Conservation (phyloP, 1,139 yeast species). For the Suhomyces wounanorum region DNA sequence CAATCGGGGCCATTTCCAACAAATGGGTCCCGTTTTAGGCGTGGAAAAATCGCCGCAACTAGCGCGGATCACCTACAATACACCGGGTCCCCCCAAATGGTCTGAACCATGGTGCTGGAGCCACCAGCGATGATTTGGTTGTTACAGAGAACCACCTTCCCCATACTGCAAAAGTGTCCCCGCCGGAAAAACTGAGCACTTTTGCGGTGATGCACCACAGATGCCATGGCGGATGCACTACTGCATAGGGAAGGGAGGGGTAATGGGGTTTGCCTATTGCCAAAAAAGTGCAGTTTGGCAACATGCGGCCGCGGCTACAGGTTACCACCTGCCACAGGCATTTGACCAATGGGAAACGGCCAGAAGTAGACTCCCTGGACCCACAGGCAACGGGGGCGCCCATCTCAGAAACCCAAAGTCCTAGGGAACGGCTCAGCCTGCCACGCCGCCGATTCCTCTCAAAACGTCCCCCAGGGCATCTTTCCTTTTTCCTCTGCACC, state of each 20-base stretch:
- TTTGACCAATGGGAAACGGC: too few relatives aligned
- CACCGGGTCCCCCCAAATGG: neutral
- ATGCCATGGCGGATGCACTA: neutral
- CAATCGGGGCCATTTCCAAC: neutral
- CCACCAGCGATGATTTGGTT: neutral
- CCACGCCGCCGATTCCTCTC: too few relatives aligned
- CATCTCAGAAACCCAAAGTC: too few relatives aligned
- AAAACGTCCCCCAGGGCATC: too few relatives aligned
- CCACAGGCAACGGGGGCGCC: too few relatives aligned
- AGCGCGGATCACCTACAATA: neutral
- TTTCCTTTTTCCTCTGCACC: too few relatives aligned
- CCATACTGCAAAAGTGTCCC: too few relatives aligned
- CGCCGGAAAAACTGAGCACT: conserved; percentile 2
- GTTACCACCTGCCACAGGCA: too few relatives aligned
- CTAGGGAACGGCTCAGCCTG: neutral
- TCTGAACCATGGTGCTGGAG: neutral
- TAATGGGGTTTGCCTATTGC: neutral
- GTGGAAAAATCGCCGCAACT: neutral
- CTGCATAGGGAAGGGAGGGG: conserved; percentile 1
- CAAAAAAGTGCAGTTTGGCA: neutral
- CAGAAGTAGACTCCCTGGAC: too few relatives aligned
- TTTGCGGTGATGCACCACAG: neutral
- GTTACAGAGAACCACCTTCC: too few relatives aligned
- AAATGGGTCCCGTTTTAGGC: neutral
- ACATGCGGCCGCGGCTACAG: neutral